Evolutionary conservation across 2,329 filamentous ascomycete genomes (phyloP).

Genomic region (Hypoxylon sp.): DNA sequence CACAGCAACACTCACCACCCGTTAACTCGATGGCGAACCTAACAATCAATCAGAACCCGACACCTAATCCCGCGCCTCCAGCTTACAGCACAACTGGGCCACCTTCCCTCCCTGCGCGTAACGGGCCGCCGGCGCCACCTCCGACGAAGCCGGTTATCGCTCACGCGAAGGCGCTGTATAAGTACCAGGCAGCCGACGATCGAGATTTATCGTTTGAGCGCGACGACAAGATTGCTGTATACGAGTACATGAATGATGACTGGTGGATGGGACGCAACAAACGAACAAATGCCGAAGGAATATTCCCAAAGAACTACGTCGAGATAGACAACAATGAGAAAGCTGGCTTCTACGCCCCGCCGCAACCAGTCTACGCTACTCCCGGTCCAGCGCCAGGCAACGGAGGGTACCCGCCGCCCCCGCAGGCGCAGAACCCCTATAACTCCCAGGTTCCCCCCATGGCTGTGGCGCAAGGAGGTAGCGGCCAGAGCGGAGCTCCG

Average conservation of each 20-base stretch:
- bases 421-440: constrained; percentile 70
- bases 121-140: constrained; percentile 59
- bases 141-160: constrained; percentile 72
- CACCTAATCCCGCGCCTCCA: constrained; percentile 60
- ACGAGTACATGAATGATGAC: constrained; percentile 95
- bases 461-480: constrained; percentile 74
- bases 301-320: constrained; percentile 95
- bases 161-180: constrained; percentile 84
- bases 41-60: constrained; percentile 52
- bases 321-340: constrained; percentile 71
- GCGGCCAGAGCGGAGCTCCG: constrained; percentile 54
- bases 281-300: constrained; percentile 86
- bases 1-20: constrained; percentile 44
- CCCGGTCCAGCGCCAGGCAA: constrained; percentile 48
- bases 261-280: constrained; percentile 95
- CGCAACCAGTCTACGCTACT: constrained; percentile 48
- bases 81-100: constrained; percentile 64
- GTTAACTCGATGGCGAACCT: constrained; percentile 60
- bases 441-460: constrained; percentile 79
- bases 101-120: constrained; percentile 50
- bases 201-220: constrained; percentile 86
- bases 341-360: constrained; percentile 52
- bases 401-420: constrained; percentile 57
- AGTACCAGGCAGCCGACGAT: constrained; percentile 81
- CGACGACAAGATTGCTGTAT: constrained; percentile 83